Percentiles rank a stretch among this genome's conserved stretches.
phyloP scores from a whole-genome alignment of 2,329 filamentous ascomycete genomes.

The Fusarium pininemorale region DNA sequence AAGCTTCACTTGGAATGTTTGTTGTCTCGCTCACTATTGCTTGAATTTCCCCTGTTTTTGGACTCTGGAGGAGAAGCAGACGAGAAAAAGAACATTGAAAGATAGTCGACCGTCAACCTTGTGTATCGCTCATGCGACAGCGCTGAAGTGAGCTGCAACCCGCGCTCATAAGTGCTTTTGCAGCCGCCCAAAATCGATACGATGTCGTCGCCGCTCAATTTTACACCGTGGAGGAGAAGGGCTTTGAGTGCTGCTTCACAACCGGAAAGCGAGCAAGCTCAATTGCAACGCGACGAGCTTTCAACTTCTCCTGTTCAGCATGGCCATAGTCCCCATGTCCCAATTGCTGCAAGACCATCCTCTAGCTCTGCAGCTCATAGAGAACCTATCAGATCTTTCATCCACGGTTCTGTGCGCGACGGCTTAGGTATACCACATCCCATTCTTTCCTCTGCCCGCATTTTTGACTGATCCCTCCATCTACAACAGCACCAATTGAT shows the following conservation, averaged over 20 bases:
- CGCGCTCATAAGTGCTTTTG: conserved; percentile 28
- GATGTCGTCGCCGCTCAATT: conserved; percentile 60
- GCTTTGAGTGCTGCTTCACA: conserved; percentile 51
- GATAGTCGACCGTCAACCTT: background rate
- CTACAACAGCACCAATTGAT: conserved; percentile 63
- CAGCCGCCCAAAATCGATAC: conserved; percentile 15
- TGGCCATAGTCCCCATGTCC: conserved; percentile 18
- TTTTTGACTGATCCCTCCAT: background rate
- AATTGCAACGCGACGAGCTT: conserved; percentile 41
- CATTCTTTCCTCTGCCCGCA: background rate
- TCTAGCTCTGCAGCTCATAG: conserved; percentile 56
- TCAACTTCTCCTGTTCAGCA: conserved; percentile 35
- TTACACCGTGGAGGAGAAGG: conserved; percentile 60
- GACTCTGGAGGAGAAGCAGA: background rate
- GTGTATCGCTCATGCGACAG: conserved; percentile 32
- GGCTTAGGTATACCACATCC: conserved; percentile 59
- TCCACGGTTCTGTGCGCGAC: conserved; percentile 71
- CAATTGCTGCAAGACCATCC: conserved; percentile 50
- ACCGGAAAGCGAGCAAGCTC: conserved; percentile 36
- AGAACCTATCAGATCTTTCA: conserved; percentile 77
- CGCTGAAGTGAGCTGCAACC: conserved; percentile 25
- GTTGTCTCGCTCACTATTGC: conserved; percentile 12
- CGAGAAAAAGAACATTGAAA: background rate
- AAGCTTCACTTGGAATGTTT: conserved; percentile 35
- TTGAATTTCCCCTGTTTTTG: conserved; percentile 21